Conservation (phyloP, 2,329 filamentous ascomycete genomes). For the Zasmidium citrigriseum region DNA sequence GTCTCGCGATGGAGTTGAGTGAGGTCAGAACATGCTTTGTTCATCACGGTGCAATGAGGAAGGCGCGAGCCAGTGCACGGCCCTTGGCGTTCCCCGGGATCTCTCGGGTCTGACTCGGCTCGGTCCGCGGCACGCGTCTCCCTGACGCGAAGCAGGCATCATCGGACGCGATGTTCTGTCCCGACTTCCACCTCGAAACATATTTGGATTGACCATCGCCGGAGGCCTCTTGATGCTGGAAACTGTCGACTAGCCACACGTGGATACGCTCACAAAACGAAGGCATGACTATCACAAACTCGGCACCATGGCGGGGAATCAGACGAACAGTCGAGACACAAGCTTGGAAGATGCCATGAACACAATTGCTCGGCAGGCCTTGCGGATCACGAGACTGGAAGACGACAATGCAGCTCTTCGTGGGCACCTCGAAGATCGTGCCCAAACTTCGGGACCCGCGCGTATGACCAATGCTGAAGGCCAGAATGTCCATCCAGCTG, state of each 20-base stretch:
- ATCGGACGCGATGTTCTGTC: too few species aligned
- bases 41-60: too few species aligned
- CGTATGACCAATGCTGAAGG: constrained; percentile 5
- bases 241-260: not conserved
- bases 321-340: not conserved
- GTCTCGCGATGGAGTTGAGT: not conserved
- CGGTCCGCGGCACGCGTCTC: too few species aligned
- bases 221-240: not conserved
- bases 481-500: constrained; percentile 1
- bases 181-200: not conserved
- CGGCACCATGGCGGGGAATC: not conserved
- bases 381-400: constrained; percentile 23
- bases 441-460: not conserved
- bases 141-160: not conserved
- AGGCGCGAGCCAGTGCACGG: too few species aligned
- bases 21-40: constrained; percentile 1
- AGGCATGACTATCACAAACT: not conserved
- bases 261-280: not conserved
- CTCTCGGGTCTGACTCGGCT: too few species aligned
- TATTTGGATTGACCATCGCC: not conserved
- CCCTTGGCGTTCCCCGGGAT: too few species aligned
- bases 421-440: constrained; percentile 4
- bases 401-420: constrained; percentile 27
- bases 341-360: constrained; percentile 8
- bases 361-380: constrained; percentile 7